phyloP scores from a whole-genome alignment of 2,329 filamentous ascomycete species.

The Alternaria sp. region DNA sequence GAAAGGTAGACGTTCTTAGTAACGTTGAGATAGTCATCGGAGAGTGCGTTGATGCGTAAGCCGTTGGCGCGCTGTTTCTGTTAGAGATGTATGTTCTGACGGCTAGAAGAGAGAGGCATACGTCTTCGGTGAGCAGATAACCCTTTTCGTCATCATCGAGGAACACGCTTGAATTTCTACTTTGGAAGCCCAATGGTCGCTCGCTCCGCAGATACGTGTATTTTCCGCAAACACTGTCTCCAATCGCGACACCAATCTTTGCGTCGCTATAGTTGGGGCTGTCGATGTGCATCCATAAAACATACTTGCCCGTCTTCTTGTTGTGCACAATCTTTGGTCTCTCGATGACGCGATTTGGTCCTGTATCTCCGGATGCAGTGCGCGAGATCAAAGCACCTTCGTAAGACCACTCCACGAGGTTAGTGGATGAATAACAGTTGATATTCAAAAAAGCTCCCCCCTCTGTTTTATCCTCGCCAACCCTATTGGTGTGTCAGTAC shows the following conservation, averaged over 20 bases:
- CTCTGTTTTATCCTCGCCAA: constrained; percentile 74
- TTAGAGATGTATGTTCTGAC: constrained; percentile 9
- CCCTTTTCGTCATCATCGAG: constrained; percentile 68
- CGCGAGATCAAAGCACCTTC: constrained; percentile 66
- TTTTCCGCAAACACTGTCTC: constrained; percentile 66
- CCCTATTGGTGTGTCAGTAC: constrained; percentile 50
- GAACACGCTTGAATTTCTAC: constrained; percentile 67
- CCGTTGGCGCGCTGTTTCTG: constrained; percentile 61
- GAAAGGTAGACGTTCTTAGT: constrained; percentile 61
- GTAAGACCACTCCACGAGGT: constrained; percentile 71
- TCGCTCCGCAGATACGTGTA: constrained; percentile 63
- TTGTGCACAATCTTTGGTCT: constrained; percentile 75
- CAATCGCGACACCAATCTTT: constrained; percentile 69
- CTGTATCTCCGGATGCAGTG: constrained; percentile 64
- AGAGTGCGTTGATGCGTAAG: constrained; percentile 65
- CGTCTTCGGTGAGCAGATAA: constrained; percentile 71
- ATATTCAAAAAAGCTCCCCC: constrained; percentile 69
- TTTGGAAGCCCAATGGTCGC: constrained; percentile 60
- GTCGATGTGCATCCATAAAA: constrained; percentile 76
- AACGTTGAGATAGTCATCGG: constrained; percentile 65
- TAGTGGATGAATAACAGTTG: constrained; percentile 71
- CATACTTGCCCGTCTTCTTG: constrained; percentile 68
- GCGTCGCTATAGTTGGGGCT: constrained; percentile 68
- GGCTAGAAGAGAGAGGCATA: constrained; percentile 46
- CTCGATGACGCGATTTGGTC: constrained; percentile 69